phyloP scores from a whole-genome alignment of 352 stramenopile genomes.

The Phytophthora colocasiae region DNA sequence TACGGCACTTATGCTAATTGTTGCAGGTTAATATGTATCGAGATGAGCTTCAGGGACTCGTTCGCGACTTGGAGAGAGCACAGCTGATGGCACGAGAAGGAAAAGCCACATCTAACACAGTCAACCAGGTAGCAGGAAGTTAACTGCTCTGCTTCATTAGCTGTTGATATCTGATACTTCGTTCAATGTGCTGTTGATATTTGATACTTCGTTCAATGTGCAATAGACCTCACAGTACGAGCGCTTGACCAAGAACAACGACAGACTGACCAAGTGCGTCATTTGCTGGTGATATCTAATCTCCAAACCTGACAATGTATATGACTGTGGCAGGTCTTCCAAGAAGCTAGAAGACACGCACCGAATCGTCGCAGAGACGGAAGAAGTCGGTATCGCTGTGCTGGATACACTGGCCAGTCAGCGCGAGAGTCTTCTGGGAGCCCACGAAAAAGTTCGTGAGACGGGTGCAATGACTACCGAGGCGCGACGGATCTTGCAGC shows the following conservation, averaged over 20 bases:
- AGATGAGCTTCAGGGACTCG: slow-evolving; percentile 72
- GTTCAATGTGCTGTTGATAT: neutral
- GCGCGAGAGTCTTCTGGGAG: slow-evolving; percentile 69
- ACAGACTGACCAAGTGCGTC: slow-evolving; percentile 61
- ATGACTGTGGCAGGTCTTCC: slow-evolving; percentile 48
- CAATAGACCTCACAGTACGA: slow-evolving; percentile 70
- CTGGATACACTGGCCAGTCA: slow-evolving; percentile 75
- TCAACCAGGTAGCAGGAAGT: slow-evolving; percentile 37
- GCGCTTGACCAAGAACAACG: slow-evolving; percentile 69
- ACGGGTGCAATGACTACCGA: slow-evolving; percentile 76
- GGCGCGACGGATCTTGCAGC: slow-evolving; percentile 70
- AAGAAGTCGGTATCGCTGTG: slow-evolving; percentile 76
- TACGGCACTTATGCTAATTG: neutral
- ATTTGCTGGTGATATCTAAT: neutral
- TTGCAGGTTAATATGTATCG: slow-evolving; percentile 71
- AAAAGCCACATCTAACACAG: slow-evolving; percentile 35
- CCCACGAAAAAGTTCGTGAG: slow-evolving; percentile 81
- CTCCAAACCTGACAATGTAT: neutral
- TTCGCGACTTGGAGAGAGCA: slow-evolving; percentile 73
- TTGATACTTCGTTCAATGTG: neutral
- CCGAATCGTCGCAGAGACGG: slow-evolving; percentile 69
- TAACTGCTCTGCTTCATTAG: neutral
- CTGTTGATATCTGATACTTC: neutral
- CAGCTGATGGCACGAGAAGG: slow-evolving; percentile 70
- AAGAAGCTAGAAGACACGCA: slow-evolving; percentile 71